Evolutionary conservation across 441 rosid species (phyloP).

Genomic region (Jatropha multifida): DNA sequence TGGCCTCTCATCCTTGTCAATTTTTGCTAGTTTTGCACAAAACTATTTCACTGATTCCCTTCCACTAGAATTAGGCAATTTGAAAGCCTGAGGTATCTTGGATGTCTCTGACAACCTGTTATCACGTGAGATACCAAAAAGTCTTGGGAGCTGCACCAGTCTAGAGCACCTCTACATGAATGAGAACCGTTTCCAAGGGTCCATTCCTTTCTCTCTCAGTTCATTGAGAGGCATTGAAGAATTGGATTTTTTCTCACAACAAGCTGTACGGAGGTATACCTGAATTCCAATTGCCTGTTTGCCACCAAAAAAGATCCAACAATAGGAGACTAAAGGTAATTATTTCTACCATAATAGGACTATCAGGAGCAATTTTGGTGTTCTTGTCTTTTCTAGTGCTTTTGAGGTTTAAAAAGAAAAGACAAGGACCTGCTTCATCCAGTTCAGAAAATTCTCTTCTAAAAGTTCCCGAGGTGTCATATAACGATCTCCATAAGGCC

Average conservation of each 20-base stretch:
- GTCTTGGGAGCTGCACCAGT: conserved; percentile 7
- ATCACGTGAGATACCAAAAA: background rate
- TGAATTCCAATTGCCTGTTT: background rate
- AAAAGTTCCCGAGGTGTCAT: background rate
- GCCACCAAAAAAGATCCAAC: background rate
- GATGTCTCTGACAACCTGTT: background rate
- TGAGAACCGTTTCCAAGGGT: background rate
- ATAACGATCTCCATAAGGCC: conserved; percentile 1
- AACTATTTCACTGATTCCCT: background rate
- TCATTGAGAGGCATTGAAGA: background rate
- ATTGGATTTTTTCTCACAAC: background rate
- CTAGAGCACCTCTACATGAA: background rate
- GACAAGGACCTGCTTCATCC: no score
- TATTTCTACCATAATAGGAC: background rate
- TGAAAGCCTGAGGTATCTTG: background rate
- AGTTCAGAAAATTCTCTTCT: background rate
- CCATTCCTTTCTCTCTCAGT: background rate
- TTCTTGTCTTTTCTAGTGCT: background rate
- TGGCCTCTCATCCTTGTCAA: background rate
- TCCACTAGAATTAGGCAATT: background rate
- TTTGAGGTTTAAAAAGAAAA: background rate
- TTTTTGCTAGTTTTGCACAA: background rate
- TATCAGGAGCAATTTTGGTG: no score
- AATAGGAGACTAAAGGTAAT: background rate
- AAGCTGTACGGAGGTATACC: background rate